Conservation (phyloP, 2,329 filamentous ascomycete species). For the Aureobasidium subglaciale region DNA sequence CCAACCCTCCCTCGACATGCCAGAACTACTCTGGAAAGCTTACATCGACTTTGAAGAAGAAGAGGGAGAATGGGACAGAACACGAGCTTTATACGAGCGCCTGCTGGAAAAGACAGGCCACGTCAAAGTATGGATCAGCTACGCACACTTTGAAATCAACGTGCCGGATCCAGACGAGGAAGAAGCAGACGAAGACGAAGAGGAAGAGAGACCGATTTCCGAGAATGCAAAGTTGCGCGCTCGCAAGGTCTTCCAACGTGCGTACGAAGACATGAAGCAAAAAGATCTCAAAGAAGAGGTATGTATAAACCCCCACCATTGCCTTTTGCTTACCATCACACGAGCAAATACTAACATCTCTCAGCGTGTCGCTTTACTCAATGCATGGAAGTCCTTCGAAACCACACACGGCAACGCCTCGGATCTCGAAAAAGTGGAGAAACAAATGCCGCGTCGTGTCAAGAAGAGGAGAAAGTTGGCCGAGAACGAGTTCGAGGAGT, state of each 20-base stretch:
- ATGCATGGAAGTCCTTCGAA: constrained; percentile 90
- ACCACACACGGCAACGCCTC: constrained; percentile 67
- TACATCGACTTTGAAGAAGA: constrained; percentile 99
- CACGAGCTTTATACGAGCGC: constrained; percentile 78
- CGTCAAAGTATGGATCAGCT: constrained; percentile 98
- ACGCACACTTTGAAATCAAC: constrained; percentile 96
- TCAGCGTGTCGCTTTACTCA: constrained; percentile 76
- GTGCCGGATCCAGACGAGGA: constrained; percentile 68
- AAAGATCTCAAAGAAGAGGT: constrained; percentile 84
- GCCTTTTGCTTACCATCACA: no score
- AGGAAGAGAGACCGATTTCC: constrained; percentile 58
- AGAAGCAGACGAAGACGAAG: constrained; percentile 48
- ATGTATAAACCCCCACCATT: no score
- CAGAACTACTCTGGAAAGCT: constrained; percentile 92
- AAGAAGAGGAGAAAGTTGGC: constrained; percentile 90
- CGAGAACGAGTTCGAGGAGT: constrained; percentile 92
- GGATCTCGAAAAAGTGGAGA: constrained; percentile 76
- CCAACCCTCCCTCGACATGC: constrained; percentile 87
- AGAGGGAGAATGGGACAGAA: constrained; percentile 80
- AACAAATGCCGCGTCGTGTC: constrained; percentile 85
- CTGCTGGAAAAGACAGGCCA: constrained; percentile 93
- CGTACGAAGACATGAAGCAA: constrained; percentile 80
- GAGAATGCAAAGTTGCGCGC: constrained; percentile 79
- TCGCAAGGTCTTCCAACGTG: constrained; percentile 75
- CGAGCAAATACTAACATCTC: constrained; percentile 31